Evolutionary conservation across 2,329 filamentous ascomycete species (phyloP), one percentile per base, ranked within the genome.

Genomic region (Cladobotryum protrusum): DNA sequence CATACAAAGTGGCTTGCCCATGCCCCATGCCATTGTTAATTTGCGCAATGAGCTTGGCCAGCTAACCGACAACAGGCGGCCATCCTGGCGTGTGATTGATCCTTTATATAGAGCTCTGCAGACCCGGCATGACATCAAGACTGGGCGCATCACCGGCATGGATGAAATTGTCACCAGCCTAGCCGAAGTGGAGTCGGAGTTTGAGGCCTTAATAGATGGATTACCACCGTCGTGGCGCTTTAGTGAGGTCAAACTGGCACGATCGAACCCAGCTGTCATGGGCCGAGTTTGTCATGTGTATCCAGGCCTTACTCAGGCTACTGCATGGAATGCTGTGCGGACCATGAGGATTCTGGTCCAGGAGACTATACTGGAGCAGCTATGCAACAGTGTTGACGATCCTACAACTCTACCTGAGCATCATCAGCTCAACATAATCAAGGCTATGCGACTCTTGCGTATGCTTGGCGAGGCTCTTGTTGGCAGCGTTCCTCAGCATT

Each of bases 401-500:
- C 49, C 58, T n/a, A 54, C 59, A 3, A 48, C 55, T 14, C 55
- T 63, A 47, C 52, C 67, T 48, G 12, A 66, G 60, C 57, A 54
- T 57, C 56, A 70, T 18, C 66, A 65, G 29, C 59, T 66, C 45
- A 63, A 63, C 24, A 60, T 71, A 15, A 66, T 70, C 17, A 70
- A 63, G 51, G 63, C 64, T 4, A 67, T 69, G 48, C 61, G 59
- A 33, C 54, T 70, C 48, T 61, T 77, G 29, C 62, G 67, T 45
- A 63, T 63, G 45, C 62, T 76, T 20, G 64, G 69, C 47, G 62
- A 69, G 40, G 69, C 69, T 24, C 69, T 77, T 43, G 61, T 71
- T 37, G 72, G 73, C 41, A 76, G 69, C 46, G 68, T 76, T 2
- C 75, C 75, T 1, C 74, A 77, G 56, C 70, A 76, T 55, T 72